Conservation (phyloP, 78 protist species). For the Speleostelium caveatum region DNA sequence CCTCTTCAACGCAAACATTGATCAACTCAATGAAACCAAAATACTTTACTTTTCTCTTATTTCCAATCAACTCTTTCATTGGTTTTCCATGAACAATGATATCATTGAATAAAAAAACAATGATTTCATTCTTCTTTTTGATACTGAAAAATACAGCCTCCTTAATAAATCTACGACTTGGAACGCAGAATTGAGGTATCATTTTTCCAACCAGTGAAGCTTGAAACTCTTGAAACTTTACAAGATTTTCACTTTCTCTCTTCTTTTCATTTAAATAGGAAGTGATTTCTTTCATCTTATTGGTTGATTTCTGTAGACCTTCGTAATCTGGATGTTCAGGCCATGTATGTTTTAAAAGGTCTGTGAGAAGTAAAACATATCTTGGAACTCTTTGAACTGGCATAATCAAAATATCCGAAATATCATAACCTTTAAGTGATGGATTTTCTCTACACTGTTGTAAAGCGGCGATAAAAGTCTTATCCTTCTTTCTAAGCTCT, state of each 20-base stretch:
- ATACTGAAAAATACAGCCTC: not conserved
- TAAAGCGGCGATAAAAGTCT: not conserved
- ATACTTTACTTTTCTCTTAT: constrained; percentile 41
- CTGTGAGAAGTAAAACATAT: constrained; percentile 51
- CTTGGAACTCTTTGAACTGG: constrained; percentile 85
- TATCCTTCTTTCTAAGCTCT: constrained; percentile 34
- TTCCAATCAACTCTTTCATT: not conserved
- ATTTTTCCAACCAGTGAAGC: constrained; percentile 20
- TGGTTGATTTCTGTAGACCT: constrained; percentile 33
- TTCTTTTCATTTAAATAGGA: constrained; percentile 68
- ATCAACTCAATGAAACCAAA: constrained; percentile 26
- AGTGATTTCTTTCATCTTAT: constrained; percentile 56
- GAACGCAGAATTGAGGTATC: constrained; percentile 38
- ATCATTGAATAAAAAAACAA: constrained; percentile 50
- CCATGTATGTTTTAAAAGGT: constrained; percentile 75
- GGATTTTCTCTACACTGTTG: constrained; percentile 14
- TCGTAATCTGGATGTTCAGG: constrained; percentile 72
- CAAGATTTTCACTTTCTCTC: constrained; percentile 59
- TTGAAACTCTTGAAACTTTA: constrained; percentile 38
- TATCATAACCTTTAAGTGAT: constrained; percentile 4
- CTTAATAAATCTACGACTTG: constrained; percentile 27
- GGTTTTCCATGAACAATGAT: constrained; percentile 43
- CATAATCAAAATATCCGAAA: constrained; percentile 61
- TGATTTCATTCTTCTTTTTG: constrained; percentile 24
- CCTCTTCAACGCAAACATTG: not conserved